phyloP scores from a whole-genome alignment of 2,329 filamentous ascomycete genomes.

The Penicillium griseofulvum region DNA sequence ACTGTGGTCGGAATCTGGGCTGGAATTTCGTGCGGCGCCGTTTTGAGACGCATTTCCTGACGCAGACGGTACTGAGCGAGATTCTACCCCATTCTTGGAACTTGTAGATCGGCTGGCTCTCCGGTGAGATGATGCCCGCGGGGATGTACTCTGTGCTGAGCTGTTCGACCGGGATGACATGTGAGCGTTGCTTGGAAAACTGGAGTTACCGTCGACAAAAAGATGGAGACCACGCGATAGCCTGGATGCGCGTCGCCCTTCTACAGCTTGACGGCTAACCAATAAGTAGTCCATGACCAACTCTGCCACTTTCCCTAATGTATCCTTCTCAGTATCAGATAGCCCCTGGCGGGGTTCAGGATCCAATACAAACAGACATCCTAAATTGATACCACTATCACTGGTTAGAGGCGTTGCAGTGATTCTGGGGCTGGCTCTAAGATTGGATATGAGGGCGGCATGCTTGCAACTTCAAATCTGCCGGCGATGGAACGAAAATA shows the following conservation, averaged over 20 bases:
- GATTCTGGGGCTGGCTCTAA: no score
- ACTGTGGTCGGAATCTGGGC: not conserved
- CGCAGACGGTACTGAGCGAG: not conserved
- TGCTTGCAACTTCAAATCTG: no score
- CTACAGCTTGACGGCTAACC: constrained; percentile 10
- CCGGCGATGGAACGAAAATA: no score
- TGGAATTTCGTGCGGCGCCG: not conserved
- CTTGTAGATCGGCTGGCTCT: not conserved
- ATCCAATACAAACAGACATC: constrained; percentile 15
- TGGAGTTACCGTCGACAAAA: constrained; percentile 13
- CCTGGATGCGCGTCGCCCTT: constrained; percentile 8
- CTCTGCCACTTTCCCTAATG: constrained; percentile 8
- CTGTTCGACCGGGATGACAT: not conserved
- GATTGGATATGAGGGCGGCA: no score
- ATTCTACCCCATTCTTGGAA: not conserved
- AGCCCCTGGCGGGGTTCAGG: constrained; percentile 1
- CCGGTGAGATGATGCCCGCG: not conserved
- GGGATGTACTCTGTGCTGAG: not conserved
- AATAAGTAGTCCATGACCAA: constrained; percentile 15
- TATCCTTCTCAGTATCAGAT: constrained; percentile 6
- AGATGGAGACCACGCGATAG: constrained; percentile 11
- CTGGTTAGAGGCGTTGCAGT: constrained; percentile 59
- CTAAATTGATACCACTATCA: constrained; percentile 16
- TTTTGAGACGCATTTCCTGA: not conserved
- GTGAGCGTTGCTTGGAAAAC: constrained; percentile 1